Evolutionary conservation across 371 early-diverging fungal genomes (phyloP).

Genomic region (Polyrhizophydium stewartii): DNA sequence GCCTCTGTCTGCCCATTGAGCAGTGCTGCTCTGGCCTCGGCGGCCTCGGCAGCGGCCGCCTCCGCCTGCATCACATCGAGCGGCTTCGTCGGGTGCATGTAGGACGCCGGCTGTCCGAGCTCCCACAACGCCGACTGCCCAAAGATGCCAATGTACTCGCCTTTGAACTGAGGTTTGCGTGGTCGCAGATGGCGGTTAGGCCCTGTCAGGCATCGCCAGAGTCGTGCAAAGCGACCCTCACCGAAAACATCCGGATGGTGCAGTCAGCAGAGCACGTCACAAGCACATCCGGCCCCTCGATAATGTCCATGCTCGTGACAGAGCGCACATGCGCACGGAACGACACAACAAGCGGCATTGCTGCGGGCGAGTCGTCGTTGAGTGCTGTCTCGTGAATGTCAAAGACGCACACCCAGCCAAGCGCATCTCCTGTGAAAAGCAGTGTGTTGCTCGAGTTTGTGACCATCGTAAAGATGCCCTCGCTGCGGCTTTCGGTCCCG

Average conservation of each 20-base stretch:
- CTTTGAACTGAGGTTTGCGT: constrained; percentile 12
- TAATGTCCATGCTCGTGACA: constrained; percentile 28
- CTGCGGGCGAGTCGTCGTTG: constrained; percentile 8
- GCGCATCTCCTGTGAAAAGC: constrained; percentile 34
- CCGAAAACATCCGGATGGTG: constrained; percentile 39
- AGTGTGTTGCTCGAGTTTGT: constrained; percentile 23
- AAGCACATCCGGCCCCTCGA: constrained; percentile 19
- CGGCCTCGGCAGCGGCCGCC: constrained; percentile 2
- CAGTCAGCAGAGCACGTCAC: constrained; percentile 38
- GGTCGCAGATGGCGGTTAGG: not conserved
- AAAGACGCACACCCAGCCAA: constrained; percentile 29
- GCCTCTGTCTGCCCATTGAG: too few relatives aligned
- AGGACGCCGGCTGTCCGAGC: constrained; percentile 18
- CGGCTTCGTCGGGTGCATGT: constrained; percentile 18
- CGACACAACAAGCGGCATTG: constrained; percentile 8
- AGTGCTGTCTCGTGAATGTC: constrained; percentile 33
- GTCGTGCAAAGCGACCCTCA: constrained; percentile 7
- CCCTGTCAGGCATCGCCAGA: too few relatives aligned
- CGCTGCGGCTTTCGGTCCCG: constrained; percentile 17
- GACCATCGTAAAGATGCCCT: constrained; percentile 35
- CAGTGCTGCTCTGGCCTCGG: not conserved
- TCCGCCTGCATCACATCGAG: constrained; percentile 24
- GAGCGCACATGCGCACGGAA: constrained; percentile 34
- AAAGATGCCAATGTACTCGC: constrained; percentile 41
- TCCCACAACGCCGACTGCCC: constrained; percentile 41